These are phyloP conservation scores for Dendrobium chrysotoxum DNA, from an alignment of 106 monocot species.

Conservation along the genomic window DNA sequence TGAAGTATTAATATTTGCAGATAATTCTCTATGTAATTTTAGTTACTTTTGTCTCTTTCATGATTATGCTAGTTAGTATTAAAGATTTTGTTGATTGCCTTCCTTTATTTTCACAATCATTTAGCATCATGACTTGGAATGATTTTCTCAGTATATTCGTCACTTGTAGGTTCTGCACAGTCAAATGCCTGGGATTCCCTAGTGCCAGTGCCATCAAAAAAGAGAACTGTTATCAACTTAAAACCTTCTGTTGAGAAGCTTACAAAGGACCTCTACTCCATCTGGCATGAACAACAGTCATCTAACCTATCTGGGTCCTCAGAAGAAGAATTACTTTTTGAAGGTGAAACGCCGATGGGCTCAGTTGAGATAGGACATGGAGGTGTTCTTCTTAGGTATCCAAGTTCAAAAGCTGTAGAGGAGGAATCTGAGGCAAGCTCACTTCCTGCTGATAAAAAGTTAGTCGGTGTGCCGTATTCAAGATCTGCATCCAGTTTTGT, in stretches of 20 bases:
- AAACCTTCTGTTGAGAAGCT: conserved; percentile 88
- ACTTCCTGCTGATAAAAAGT: conserved; percentile 42
- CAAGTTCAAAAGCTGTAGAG: conserved; percentile 47
- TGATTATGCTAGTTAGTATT: not conserved
- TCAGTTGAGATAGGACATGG: conserved; percentile 84
- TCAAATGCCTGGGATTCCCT: conserved; percentile 68
- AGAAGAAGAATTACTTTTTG: conserved; percentile 76
- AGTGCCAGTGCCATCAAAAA: conserved; percentile 77
- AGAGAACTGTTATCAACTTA: conserved; percentile 48
- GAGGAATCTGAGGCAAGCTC: conserved; percentile 99
- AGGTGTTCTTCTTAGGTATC: conserved; percentile 65
- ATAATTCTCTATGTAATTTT: too few species aligned
- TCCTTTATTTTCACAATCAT: not conserved
- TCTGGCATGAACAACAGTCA: conserved; percentile 67
- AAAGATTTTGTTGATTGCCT: not conserved
- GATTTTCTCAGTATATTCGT: not conserved
- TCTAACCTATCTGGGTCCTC: conserved; percentile 52
- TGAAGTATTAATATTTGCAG: not conserved
- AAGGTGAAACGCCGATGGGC: conserved; percentile 42
- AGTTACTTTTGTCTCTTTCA: not conserved
- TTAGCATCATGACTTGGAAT: not conserved
- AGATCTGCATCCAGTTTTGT: conserved; percentile 33
- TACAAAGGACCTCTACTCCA: conserved; percentile 75
- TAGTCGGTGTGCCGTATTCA: conserved; percentile 24
- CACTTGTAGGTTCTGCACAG: conserved; percentile 63